Conservation (phyloP, 495 filamentous ascomycete genomes). For the Xylaria bambusicola region DNA sequence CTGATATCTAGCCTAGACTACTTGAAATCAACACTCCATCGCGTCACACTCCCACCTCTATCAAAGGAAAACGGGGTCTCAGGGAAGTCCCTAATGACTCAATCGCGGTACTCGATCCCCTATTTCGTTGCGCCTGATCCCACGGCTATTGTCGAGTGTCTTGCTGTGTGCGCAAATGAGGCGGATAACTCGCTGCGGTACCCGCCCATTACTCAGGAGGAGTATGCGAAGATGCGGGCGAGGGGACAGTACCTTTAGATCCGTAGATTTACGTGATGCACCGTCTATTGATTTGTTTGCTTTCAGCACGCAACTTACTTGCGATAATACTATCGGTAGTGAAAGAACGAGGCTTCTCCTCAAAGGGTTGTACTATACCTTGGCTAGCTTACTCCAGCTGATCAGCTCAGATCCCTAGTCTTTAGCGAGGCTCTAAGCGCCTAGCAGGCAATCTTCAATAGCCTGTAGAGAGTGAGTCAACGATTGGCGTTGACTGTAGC, state of each 20-base stretch:
- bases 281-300: too few species aligned
- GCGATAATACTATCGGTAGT: too few species aligned
- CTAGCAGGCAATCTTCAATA: too few species aligned
- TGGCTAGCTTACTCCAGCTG: too few species aligned
- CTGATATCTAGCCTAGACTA: constrained; percentile 38
- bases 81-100: constrained; percentile 39
- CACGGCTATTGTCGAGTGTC: constrained; percentile 56
- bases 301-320: too few species aligned
- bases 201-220: constrained; percentile 52
- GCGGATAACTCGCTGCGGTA: constrained; percentile 49
- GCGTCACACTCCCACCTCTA: constrained; percentile 50
- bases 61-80: constrained; percentile 26
- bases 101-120: constrained; percentile 61
- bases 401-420: neutral
- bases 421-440: neutral
- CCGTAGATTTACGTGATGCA: neutral
- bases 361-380: too few species aligned
- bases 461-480: too few species aligned
- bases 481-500: too few species aligned
- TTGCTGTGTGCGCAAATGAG: constrained; percentile 48
- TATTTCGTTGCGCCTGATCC: constrained; percentile 62
- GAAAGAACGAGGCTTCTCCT: too few species aligned
- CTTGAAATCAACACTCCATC: constrained; percentile 58
- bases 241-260: constrained; percentile 51
- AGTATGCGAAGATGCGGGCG: constrained; percentile 54